These are phyloP conservation scores for Metrosideros polymorpha DNA, from an alignment of 441 rosid genomes.

Conservation along the genomic window DNA sequence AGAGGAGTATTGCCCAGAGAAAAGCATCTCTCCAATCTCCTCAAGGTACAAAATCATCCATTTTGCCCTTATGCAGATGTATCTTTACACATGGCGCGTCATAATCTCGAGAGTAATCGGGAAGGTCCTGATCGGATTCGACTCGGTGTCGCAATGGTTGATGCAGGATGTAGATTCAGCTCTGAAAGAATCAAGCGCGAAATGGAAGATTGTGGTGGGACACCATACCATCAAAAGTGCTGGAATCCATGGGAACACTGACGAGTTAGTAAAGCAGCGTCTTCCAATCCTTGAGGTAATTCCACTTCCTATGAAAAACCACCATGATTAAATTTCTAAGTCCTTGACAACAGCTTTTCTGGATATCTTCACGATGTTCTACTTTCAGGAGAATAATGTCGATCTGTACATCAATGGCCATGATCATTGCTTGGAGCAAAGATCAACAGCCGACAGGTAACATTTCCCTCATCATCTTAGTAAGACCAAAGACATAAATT, in stretches of 20 bases:
- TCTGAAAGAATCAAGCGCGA: slow-evolving; percentile 25
- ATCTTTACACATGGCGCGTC: background rate
- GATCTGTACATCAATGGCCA: slow-evolving; percentile 81
- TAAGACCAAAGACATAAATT: background rate
- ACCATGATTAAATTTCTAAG: background rate
- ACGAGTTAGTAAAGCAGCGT: slow-evolving; percentile 26
- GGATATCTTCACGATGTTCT: background rate
- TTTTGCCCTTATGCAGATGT: background rate
- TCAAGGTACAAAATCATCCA: slow-evolving; percentile 6
- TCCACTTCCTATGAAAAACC: background rate
- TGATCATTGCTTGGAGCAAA: slow-evolving; percentile 75
- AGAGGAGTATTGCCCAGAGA: slow-evolving; percentile 13
- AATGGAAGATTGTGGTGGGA: slow-evolving; percentile 45
- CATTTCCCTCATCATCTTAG: background rate
- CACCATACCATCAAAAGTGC: slow-evolving; percentile 51
- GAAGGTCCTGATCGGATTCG: background rate
- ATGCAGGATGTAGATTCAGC: slow-evolving; percentile 26
- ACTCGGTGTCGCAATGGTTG: background rate
- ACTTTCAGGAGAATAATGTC: slow-evolving; percentile 44
- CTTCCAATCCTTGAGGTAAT: slow-evolving; percentile 42
- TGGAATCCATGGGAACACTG: slow-evolving; percentile 38
- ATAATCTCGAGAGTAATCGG: background rate
- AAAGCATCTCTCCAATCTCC: slow-evolving; percentile 2
- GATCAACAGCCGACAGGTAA: slow-evolving; percentile 41
- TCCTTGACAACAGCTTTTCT: background rate